Conservation (phyloP, 2,329 filamentous ascomycete genomes). For the Paramyrothecium sp. region DNA sequence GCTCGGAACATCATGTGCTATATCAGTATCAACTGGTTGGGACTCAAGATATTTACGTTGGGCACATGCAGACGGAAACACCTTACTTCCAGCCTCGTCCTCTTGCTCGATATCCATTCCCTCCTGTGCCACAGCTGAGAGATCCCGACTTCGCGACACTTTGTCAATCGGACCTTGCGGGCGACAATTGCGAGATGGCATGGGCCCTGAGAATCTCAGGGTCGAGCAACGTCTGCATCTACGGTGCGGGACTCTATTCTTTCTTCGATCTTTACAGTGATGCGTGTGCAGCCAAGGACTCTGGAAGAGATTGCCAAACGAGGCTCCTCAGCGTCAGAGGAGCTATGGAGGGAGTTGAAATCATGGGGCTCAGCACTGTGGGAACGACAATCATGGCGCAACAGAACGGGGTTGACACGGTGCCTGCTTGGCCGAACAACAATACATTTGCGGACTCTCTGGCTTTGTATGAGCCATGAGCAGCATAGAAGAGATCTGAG, state of each 20-base stretch:
- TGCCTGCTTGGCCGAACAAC: conserved; percentile 20
- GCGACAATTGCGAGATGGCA: conserved; percentile 48
- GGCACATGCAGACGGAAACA: conserved; percentile 67
- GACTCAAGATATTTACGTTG: conserved; percentile 61
- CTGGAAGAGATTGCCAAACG: conserved; percentile 44
- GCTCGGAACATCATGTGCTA: conserved; percentile 64
- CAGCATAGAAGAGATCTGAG: background rate
- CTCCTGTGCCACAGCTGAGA: conserved; percentile 31
- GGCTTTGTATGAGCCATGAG: conserved; percentile 19
- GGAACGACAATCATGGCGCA: conserved; percentile 23
- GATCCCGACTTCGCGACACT: conserved; percentile 19
- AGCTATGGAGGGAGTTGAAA: conserved; percentile 12
- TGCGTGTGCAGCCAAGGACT: conserved; percentile 39
- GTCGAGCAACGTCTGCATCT: conserved; percentile 53
- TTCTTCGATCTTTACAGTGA: conserved; percentile 66
- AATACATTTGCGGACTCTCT: conserved; percentile 27
- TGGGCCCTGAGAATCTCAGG: conserved; percentile 65
- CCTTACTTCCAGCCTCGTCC: conserved; percentile 71
- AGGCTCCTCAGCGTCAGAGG: conserved; percentile 33
- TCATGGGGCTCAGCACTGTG: conserved; percentile 25
- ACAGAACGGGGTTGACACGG: conserved; percentile 17
- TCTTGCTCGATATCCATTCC: conserved; percentile 56
- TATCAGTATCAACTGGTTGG: conserved; percentile 67
- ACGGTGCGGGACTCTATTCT: conserved; percentile 65
- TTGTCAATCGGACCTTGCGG: conserved; percentile 41